Evolutionary conservation across 805 yeast species (phyloP).

Genomic region (Pichia kluyveri): DNA sequence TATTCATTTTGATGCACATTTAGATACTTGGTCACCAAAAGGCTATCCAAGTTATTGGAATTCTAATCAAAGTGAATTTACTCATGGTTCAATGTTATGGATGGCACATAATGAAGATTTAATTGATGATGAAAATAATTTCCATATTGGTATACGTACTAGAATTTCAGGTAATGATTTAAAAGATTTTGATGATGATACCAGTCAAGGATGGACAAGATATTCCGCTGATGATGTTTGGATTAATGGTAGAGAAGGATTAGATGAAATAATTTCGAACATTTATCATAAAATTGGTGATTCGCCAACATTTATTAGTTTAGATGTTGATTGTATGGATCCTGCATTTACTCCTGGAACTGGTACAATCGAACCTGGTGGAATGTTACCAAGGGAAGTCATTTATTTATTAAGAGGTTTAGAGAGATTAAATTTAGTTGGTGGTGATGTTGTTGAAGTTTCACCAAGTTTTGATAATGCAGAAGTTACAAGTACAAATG

Average conservation of each 20-base stretch:
- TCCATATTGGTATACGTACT: conserved; percentile 74
- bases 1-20: conserved; percentile 78
- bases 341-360: conserved; percentile 53
- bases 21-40: conserved; percentile 74
- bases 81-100: conserved; percentile 86
- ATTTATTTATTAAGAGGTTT: conserved; percentile 38
- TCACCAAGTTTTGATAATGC: conserved; percentile 58
- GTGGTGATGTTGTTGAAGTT: conserved; percentile 52
- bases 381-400: conserved; percentile 48
- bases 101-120: conserved; percentile 66
- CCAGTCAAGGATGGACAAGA: conserved; percentile 57
- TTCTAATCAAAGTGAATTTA: conserved; percentile 40
- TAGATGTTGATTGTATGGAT: conserved; percentile 63
- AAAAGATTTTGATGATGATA: conserved; percentile 61
- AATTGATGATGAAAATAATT: conserved; percentile 42
- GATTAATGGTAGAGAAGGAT: conserved; percentile 49
- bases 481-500: conserved; percentile 59
- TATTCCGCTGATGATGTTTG: conserved; percentile 69
- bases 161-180: conserved; percentile 52
- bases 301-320: conserved; percentile 64
- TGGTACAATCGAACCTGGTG: conserved; percentile 54
- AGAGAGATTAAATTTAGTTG: conserved; percentile 39
- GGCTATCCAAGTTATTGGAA: conserved; percentile 44
- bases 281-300: conserved; percentile 45
- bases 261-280: conserved; percentile 35